Percentiles rank a stretch among this genome's conserved stretches.
Conservation (phyloP, 345 rosid genomes). For the Pistacia integerrima region DNA sequence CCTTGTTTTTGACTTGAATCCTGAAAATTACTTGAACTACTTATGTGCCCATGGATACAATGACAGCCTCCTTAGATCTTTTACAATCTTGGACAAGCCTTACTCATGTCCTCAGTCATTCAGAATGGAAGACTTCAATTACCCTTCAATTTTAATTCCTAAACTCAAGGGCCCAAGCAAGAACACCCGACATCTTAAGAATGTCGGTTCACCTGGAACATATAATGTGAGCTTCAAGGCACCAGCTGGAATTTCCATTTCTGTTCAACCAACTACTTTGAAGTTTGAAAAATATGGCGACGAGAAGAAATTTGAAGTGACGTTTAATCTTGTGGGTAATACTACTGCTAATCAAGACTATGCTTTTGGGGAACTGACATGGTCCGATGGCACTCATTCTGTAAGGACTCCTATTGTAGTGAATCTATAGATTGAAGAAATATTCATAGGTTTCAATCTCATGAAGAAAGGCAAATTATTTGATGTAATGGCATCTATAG, state of each 20-base stretch:
- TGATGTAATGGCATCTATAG: no score
- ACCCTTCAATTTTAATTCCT: constrained; percentile 44
- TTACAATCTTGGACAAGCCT: constrained; percentile 1
- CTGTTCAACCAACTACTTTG: neutral
- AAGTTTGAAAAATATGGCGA: constrained; percentile 1
- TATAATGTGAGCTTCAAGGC: neutral
- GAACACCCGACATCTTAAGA: neutral
- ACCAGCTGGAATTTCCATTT: neutral
- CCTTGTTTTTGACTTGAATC: neutral
- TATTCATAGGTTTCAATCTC: no score
- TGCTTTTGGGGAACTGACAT: constrained; percentile 35
- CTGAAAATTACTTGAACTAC: constrained; percentile 4
- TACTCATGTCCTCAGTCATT: constrained; percentile 29
- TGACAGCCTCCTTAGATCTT: constrained; percentile 4
- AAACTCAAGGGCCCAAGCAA: neutral
- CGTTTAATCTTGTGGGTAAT: constrained; percentile 9
- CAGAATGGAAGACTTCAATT: constrained; percentile 33
- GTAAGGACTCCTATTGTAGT: constrained; percentile 49
- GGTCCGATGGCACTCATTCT: constrained; percentile 48
- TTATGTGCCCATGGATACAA: constrained; percentile 17
- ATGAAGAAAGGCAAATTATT: no score
- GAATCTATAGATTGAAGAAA: neutral
- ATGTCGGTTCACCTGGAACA: neutral
- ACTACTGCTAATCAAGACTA: constrained; percentile 6
- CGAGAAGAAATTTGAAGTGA: constrained; percentile 31